phyloP scores from a whole-genome alignment of 768 basidiomycete species.

The Boletales sp. region DNA sequence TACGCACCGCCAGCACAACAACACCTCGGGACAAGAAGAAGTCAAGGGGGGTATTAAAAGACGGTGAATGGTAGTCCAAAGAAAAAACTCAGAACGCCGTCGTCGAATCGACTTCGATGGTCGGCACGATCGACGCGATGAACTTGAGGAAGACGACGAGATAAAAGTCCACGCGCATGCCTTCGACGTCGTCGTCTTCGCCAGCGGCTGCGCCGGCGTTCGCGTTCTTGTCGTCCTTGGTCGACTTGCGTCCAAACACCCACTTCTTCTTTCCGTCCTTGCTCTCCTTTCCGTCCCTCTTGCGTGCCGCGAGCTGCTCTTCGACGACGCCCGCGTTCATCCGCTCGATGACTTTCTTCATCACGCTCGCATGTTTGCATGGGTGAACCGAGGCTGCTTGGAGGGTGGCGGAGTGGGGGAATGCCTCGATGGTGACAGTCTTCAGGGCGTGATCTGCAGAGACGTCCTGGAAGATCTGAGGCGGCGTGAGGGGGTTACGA shows the following conservation, averaged over 20 bases:
- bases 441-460: slow-evolving; percentile 97
- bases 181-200: slow-evolving; percentile 69
- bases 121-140: slow-evolving; percentile 97
- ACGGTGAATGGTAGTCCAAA: slow-evolving; percentile 1
- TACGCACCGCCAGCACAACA: slow-evolving; percentile 1
- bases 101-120: slow-evolving; percentile 96
- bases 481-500: slow-evolving; percentile 79
- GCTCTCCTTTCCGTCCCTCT: slow-evolving; percentile 40
- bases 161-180: slow-evolving; percentile 97
- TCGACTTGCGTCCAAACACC: slow-evolving; percentile 71
- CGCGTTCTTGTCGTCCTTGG: slow-evolving; percentile 48
- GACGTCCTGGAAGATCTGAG: slow-evolving; percentile 96
- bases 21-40: neutral
- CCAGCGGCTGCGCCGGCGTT: slow-evolving; percentile 11
- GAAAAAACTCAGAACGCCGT: slow-evolving; percentile 63
- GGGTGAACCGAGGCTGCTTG: slow-evolving; percentile 95
- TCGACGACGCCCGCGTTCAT: slow-evolving; percentile 90
- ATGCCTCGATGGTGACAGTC: slow-evolving; percentile 97
- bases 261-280: slow-evolving; percentile 79
- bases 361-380: slow-evolving; percentile 97
- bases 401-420: slow-evolving; percentile 87
- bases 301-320: slow-evolving; percentile 71
- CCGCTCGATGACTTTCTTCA: slow-evolving; percentile 99
- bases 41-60: too few relatives aligned
- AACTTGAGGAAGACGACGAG: slow-evolving; percentile 99